These are phyloP conservation scores for Chlorella sp. DNA, from an alignment of 139 green algal species.

Conservation along the genomic window DNA sequence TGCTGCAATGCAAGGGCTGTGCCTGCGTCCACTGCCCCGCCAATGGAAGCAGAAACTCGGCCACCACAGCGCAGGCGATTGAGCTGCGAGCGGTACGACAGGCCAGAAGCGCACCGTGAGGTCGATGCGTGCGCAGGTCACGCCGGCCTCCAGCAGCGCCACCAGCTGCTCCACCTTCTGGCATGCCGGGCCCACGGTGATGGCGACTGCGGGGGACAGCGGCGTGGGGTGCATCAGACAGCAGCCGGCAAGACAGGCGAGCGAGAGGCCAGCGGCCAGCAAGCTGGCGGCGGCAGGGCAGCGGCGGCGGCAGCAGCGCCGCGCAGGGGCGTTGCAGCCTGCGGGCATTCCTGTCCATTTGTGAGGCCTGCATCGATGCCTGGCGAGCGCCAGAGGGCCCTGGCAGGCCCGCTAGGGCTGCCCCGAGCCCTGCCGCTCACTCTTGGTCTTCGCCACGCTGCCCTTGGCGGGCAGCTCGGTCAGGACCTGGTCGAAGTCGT, in stretches of 20 bases:
- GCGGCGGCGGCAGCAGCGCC: background rate
- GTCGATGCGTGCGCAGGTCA: slow-evolving; percentile 76
- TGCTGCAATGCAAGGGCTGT: too few species aligned
- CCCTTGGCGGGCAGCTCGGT: background rate
- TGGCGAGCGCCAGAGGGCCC: background rate
- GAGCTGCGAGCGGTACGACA: too few species aligned
- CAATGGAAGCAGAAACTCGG: too few species aligned
- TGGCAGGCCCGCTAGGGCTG: background rate
- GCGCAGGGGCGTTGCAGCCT: background rate
- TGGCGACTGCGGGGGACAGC: slow-evolving; percentile 54
- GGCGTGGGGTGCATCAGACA: background rate
- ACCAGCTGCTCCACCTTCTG: slow-evolving; percentile 83
- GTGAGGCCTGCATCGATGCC: background rate
- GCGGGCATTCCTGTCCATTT: background rate
- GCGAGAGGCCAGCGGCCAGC: background rate
- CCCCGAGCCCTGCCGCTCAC: slow-evolving; percentile 21
- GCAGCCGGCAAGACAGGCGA: background rate
- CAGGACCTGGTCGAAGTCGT: slow-evolving; percentile 48
- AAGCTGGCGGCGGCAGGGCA: background rate
- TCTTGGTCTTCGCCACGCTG: slow-evolving; percentile 43
- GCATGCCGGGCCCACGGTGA: slow-evolving; percentile 86
- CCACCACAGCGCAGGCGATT: too few species aligned
- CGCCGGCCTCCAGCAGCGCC: slow-evolving; percentile 74
- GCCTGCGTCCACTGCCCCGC: too few species aligned
- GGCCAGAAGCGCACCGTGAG: slow-evolving; percentile 65